These are phyloP conservation scores for Mucor mucedo DNA, from an alignment of 371 early-diverging fungal genomes.

Conservation along the genomic window DNA sequence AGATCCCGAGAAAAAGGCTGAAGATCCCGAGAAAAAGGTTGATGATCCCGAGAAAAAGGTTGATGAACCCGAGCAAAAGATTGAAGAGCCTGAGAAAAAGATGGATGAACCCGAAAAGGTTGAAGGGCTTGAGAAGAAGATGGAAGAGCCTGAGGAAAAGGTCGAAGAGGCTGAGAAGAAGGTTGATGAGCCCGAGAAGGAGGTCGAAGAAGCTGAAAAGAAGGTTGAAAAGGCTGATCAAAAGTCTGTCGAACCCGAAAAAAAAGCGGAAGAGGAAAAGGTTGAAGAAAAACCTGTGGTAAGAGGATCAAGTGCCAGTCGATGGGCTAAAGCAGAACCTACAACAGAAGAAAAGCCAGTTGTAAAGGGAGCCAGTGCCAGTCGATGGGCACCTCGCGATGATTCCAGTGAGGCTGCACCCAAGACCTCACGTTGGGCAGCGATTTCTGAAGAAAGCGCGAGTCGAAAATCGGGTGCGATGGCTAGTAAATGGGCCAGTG, in stretches of 20 bases:
- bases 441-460: not conserved
- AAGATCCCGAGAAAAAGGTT: not conserved
- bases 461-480: not conserved
- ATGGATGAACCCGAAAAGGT: no score
- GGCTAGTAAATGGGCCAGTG: constrained; percentile 16
- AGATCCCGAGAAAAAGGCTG: no score
- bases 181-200: no score
- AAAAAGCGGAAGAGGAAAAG: not conserved
- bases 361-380: not conserved
- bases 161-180: no score
- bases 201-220: no score
- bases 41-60: not conserved
- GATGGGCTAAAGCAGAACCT: constrained; percentile 11
- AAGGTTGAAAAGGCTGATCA: not conserved
- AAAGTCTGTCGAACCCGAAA: no score
- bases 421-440: not conserved
- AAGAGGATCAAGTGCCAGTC: constrained; percentile 5
- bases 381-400: not conserved
- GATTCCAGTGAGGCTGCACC: not conserved
- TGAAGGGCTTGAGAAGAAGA: not conserved
- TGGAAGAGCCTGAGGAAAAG: no score
- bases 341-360: not conserved
- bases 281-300: not conserved
- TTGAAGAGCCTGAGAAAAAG: no score
- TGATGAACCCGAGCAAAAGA: no score